Base-by-base conservation (phyloP, 1,284 basidiomycete species). In the Tylopilus sp. region DNA sequence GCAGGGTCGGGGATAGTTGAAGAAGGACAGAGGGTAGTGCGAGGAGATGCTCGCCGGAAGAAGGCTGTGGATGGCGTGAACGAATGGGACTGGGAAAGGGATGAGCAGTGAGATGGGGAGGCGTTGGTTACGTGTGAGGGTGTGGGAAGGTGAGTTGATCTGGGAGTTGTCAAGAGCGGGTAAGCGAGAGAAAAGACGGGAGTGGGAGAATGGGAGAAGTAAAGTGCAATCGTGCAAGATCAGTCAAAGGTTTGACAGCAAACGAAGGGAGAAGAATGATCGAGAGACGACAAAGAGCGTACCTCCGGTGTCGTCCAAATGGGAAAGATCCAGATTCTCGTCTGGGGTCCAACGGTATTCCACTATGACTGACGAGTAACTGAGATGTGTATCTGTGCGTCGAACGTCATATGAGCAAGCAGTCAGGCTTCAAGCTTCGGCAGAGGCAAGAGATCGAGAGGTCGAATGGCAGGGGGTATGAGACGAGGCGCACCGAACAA, bases 231-330 rank as follows among this genome's bases (percentile, higher is more conserved):
- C 73, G 60, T 33, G 58, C 57, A 54, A 49, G 63, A 76, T 67
- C 72, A 57, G 58, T 58, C 62, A 62, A 36, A 22, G 3, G 8
- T 13, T 58, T 67, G 65, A 58, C 56, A 41, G 44, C 41, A 53
- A 55, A 62, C 26, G 53, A 60, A 29, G 63, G 55, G 56, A 63
- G 63, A 65, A 64, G 73, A 41, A 16, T 41, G 59, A 65, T 72
- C 38, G 39, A 61, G 60, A 53, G 57, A 39, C 52, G 49, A 69
- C 64, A 65, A 67, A 57, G 64, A 38, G 53, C 77, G 61, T 75
- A 79, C 78, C 76, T 69, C 76, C 77, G 74, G 69, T 62, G 41
- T 15, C 52, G 53, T 58, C 59, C 51, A 62, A 26, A 66, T 56
- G 52, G 53, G 71, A 58, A 54, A 66, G 54, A 33, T 58, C 10